Evolutionary conservation across 164 flowering plant genomes (phyloP).

Genomic region (Umbellularia californica): DNA sequence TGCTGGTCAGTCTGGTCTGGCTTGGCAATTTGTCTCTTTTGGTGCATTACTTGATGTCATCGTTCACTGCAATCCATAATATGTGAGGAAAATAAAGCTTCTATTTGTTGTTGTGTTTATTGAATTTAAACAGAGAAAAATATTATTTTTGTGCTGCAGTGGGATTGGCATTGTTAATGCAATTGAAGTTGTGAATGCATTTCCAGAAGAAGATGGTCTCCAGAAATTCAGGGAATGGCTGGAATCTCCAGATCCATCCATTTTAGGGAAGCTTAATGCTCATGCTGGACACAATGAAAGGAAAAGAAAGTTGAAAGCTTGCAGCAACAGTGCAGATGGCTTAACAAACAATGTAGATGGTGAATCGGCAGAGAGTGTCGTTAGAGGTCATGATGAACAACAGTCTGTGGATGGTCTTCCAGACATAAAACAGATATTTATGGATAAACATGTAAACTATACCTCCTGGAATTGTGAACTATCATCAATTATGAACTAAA

Average conservation of each 20-base stretch:
- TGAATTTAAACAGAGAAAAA: neutral
- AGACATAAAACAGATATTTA: slow-evolving; percentile 51
- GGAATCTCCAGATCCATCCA: slow-evolving; percentile 94
- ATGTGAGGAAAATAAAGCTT: neutral
- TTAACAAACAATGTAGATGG: slow-evolving; percentile 14
- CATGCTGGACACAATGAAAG: slow-evolving; percentile 31
- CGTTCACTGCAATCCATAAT: too few species aligned
- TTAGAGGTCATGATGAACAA: slow-evolving; percentile 15
- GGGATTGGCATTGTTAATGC: slow-evolving; percentile 96
- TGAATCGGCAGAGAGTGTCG: slow-evolving; percentile 16
- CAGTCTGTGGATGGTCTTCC: slow-evolving; percentile 30
- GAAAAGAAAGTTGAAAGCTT: slow-evolving; percentile 41
- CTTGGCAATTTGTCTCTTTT: too few species aligned
- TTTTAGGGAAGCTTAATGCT: slow-evolving; percentile 48
- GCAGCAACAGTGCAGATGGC: slow-evolving; percentile 11
- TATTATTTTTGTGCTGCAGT: slow-evolving; percentile 14
- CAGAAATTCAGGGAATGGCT: slow-evolving; percentile 87
- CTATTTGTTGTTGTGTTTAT: neutral
- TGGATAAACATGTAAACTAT: slow-evolving; percentile 77
- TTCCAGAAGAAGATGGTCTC: slow-evolving; percentile 92
- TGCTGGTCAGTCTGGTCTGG: too few species aligned
- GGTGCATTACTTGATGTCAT: too few species aligned
- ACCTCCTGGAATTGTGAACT: neutral
- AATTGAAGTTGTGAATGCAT: slow-evolving; percentile 91
- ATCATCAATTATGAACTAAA: neutral